phyloP scores from a whole-genome alignment of 805 yeast genomes.

The Monosporozyma solicola region DNA sequence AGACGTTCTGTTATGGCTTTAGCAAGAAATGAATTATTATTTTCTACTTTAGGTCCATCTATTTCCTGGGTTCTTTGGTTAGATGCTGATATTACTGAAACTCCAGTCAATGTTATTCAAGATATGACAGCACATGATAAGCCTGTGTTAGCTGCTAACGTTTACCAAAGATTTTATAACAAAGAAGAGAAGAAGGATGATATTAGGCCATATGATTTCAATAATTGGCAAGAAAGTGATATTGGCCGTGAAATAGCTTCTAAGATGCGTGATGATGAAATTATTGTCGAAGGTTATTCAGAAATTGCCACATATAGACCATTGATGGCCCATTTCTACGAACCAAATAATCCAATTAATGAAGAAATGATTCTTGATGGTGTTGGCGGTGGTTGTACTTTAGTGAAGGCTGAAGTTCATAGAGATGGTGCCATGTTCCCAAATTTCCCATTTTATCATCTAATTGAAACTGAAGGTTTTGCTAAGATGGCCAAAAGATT shows the following conservation, averaged over 20 bases:
- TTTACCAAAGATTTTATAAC: constrained; percentile 73
- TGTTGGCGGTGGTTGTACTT: constrained; percentile 94
- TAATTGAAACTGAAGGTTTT: constrained; percentile 96
- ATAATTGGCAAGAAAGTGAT: constrained; percentile 88
- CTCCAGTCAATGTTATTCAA: constrained; percentile 75
- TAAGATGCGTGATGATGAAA: constrained; percentile 74
- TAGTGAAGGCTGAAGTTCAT: constrained; percentile 96
- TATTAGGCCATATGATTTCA: constrained; percentile 87
- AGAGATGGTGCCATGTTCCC: constrained; percentile 99
- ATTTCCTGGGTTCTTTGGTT: constrained; percentile 96
- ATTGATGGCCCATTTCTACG: constrained; percentile 84
- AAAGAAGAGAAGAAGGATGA: constrained; percentile 44
- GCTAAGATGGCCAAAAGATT: constrained; percentile 96
- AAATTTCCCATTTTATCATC: constrained; percentile 91
- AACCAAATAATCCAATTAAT: constrained; percentile 49
- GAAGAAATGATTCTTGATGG: constrained; percentile 86
- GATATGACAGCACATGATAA: constrained; percentile 80
- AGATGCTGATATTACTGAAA: constrained; percentile 89
- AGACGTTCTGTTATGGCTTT: constrained; percentile 87
- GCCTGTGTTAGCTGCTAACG: constrained; percentile 86
- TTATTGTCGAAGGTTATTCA: constrained; percentile 87
- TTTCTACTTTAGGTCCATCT: constrained; percentile 80
- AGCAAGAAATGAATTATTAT: constrained; percentile 85
- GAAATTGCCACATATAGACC: constrained; percentile 93
- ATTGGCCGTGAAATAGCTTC: constrained; percentile 71